A percentile compares a stretch with the other conserved stretches of the same genome.
phyloP scores from a whole-genome alignment of 495 filamentous ascomycete species.

The Aspergillus asperescens region DNA sequence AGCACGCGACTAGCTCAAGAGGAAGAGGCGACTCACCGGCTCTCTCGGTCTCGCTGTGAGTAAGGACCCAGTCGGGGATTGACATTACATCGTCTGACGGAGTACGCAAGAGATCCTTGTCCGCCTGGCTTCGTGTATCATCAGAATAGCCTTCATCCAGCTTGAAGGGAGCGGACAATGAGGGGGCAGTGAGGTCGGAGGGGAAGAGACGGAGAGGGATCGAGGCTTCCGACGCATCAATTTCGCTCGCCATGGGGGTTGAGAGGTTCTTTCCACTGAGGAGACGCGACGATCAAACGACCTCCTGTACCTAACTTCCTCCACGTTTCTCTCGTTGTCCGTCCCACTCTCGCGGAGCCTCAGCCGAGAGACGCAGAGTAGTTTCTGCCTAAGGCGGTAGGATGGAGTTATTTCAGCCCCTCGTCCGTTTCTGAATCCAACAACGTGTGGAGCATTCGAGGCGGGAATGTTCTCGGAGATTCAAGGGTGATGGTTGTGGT shows the following conservation, averaged over 20 bases:
- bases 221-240: slow-evolving; percentile 15
- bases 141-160: slow-evolving; percentile 64
- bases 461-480: background rate
- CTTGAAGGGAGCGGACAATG: slow-evolving; percentile 45
- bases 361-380: background rate
- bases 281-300: background rate
- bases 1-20: slow-evolving; percentile 5
- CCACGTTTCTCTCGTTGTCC: background rate
- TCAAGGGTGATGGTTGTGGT: background rate
- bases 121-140: slow-evolving; percentile 53
- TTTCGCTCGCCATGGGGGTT: slow-evolving; percentile 37
- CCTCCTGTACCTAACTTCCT: background rate
- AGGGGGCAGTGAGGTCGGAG: slow-evolving; percentile 27
- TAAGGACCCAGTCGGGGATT: slow-evolving; percentile 49
- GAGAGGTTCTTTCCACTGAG: background rate
- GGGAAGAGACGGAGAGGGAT: slow-evolving; percentile 19
- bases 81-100: slow-evolving; percentile 36
- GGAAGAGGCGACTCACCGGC: slow-evolving; percentile 37
- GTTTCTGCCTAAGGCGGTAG: slow-evolving; percentile 13
- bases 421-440: background rate
- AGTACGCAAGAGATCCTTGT: slow-evolving; percentile 36
- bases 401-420: background rate
- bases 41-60: slow-evolving; percentile 49
- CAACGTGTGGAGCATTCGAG: background rate
- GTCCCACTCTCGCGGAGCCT: background rate